phyloP scores from a whole-genome alignment of 306 rosid species.

The Castanea crenata region DNA sequence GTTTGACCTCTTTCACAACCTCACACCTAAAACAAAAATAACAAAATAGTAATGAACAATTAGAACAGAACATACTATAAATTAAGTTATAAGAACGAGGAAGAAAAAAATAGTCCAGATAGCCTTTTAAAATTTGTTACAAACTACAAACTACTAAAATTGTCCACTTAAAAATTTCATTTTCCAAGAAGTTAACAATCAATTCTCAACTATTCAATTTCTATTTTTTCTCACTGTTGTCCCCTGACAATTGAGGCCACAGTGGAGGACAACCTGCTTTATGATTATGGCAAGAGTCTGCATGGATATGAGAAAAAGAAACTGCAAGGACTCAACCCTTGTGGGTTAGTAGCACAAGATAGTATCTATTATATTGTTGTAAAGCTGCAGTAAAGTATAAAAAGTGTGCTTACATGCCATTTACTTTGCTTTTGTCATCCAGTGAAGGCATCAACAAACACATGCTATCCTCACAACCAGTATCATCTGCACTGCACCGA shows the following conservation, averaged over 20 bases:
- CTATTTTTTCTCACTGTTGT: background rate
- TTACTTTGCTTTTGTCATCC: slow-evolving; percentile 38
- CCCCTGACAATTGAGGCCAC: background rate
- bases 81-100: slow-evolving; percentile 6
- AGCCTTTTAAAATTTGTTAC: background rate
- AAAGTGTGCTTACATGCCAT: slow-evolving; percentile 56
- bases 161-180: slow-evolving; percentile 1
- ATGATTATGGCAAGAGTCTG: background rate
- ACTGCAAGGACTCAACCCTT: background rate
- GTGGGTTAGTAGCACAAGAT: background rate
- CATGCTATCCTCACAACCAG: slow-evolving; percentile 31
- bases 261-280: background rate
- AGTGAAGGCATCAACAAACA: slow-evolving; percentile 34
- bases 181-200: slow-evolving; percentile 10
- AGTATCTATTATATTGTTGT: background rate
- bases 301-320: background rate
- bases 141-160: background rate
- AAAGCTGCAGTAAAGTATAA: background rate
- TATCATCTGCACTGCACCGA: slow-evolving; percentile 25
- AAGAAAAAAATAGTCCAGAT: background rate
- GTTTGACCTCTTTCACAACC: slow-evolving; percentile 38
- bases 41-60: slow-evolving; percentile 9
- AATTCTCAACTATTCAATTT: background rate
- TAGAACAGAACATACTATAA: background rate
- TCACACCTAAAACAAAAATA: slow-evolving; percentile 42